Evolutionary conservation across 2,329 filamentous ascomycete genomes (phyloP).

Genomic region (Seiridium unicorne): DNA sequence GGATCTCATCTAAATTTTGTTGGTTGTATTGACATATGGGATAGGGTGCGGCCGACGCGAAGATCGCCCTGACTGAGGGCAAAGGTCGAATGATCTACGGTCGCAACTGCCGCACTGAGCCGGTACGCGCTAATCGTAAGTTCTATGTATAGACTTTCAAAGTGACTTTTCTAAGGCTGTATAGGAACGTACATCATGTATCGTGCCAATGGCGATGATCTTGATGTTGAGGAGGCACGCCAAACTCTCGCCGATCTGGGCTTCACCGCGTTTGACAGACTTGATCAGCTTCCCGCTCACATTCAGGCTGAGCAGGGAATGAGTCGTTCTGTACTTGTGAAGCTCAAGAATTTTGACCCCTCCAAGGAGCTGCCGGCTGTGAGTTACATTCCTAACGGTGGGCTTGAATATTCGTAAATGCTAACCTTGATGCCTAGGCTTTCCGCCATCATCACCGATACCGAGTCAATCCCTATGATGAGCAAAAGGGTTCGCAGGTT

Average conservation of each 20-base stretch:
- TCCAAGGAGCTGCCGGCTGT: conserved; percentile 48
- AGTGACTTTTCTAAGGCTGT: conserved; percentile 18
- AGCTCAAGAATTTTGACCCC: conserved; percentile 50
- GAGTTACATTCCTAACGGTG: conserved; percentile 19
- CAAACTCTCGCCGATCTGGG: conserved; percentile 31
- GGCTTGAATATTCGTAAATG: neutral
- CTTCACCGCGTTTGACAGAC: conserved; percentile 43
- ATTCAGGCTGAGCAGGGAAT: conserved; percentile 32
- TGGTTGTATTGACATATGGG: conserved; percentile 20
- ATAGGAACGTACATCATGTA: conserved; percentile 50
- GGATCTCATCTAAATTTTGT: neutral
- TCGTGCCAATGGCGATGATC: conserved; percentile 31
- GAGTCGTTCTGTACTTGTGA: conserved; percentile 39
- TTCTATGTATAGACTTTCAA: conserved; percentile 1
- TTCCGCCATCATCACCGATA: conserved; percentile 31
- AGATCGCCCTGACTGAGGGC: conserved; percentile 44
- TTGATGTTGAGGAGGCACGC: conserved; percentile 42
- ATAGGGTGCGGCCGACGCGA: conserved; percentile 49
- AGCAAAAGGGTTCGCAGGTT: conserved; percentile 25
- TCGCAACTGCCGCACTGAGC: conserved; percentile 59
- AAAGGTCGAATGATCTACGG: conserved; percentile 50
- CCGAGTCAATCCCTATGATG: conserved; percentile 28
- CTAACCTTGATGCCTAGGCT: conserved; percentile 17
- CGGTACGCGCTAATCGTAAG: conserved; percentile 58
- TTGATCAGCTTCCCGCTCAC: conserved; percentile 32